Evolutionary conservation across 495 filamentous ascomycete species (phyloP), one percentile per base, ranked within the genome.

Genomic region (Penicillium cosmopolitanum): DNA sequence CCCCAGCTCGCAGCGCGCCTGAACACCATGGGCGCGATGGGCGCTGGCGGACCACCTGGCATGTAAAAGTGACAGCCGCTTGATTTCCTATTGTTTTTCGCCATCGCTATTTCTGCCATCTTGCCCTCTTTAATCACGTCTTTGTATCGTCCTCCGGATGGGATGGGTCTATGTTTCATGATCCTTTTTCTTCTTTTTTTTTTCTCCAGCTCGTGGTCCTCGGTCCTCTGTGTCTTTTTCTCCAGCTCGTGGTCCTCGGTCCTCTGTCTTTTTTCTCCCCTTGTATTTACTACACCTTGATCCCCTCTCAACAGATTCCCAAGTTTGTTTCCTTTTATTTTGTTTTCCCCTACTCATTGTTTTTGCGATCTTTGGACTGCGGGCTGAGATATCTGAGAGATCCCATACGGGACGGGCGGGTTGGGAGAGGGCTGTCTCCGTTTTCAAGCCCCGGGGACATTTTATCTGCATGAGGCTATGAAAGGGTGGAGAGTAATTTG

Each of bases 1-100:
- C 95, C 95, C n/a, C 87, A 96, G 73, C 85, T 98, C 31, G 92
- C 92, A 12, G 87, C 80, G 54, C 88, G 90, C 66, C 83, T 98
- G 55, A 87, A 90, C 57, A 84, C 87, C 46, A 92, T 96, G 87
- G 85, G 85, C 28, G 78, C 77, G 52, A 69, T 71, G 68, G 63
- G 61, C 23, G 62, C 60, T 36, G 73, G 71, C 50, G 62, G 78
- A 34, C 51, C 64, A 8, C 69, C 71, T 56, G 64, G 58, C 57
- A 70, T 80, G 72, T 79, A 74, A 75, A 73, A 60, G 53, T 43
- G 42, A 53, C 23, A 9, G 11, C 21, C 33, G 44, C 12, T 10
- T 51, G 56, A 47, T 48, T 53, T 44, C 42, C 6, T 53, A 8
- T 53, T 53, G 15, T 10, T 42, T 28, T 36, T 53, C 25, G 21